Conservation (phyloP, 345 rosid species). For the Noccaea caerulescens region DNA sequence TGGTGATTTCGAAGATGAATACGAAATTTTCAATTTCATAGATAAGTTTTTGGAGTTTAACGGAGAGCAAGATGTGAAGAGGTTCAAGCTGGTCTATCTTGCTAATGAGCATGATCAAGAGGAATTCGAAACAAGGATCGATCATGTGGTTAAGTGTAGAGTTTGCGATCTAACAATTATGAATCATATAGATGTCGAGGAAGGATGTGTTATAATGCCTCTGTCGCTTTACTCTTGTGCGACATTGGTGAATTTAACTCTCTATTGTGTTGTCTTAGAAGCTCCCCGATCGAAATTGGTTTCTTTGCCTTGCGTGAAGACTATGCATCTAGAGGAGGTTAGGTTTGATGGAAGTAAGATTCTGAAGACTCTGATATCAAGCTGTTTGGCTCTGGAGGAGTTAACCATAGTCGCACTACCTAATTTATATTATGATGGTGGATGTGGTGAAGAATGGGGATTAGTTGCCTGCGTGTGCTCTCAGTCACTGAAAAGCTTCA, state of each 20-base stretch:
- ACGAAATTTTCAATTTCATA: not conserved
- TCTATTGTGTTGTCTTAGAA: not conserved
- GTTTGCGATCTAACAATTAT: not conserved
- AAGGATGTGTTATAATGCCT: conserved; percentile 26
- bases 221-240: conserved; percentile 20
- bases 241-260: conserved; percentile 12
- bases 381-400: conserved; percentile 28
- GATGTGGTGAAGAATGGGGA: too few relatives aligned
- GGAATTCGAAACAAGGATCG: not conserved
- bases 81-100: not conserved
- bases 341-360: not conserved
- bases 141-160: not conserved
- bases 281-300: conserved; percentile 6
- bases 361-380: conserved; percentile 17
- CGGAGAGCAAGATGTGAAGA: not conserved
- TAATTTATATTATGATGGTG: conserved; percentile 1
- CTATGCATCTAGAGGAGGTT: conserved; percentile 18
- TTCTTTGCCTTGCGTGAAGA: conserved; percentile 23
- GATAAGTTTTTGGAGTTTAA: not conserved
- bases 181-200: conserved; percentile 4
- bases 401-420: conserved; percentile 8
- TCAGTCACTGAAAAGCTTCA: conserved; percentile 11
- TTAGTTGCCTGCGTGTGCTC: conserved; percentile 17
- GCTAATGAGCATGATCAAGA: not conserved
- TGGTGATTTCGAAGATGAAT: not conserved